Evolutionary conservation across 352 stramenopile species (phyloP).

Genomic region (Globisporangium spinosum): DNA sequence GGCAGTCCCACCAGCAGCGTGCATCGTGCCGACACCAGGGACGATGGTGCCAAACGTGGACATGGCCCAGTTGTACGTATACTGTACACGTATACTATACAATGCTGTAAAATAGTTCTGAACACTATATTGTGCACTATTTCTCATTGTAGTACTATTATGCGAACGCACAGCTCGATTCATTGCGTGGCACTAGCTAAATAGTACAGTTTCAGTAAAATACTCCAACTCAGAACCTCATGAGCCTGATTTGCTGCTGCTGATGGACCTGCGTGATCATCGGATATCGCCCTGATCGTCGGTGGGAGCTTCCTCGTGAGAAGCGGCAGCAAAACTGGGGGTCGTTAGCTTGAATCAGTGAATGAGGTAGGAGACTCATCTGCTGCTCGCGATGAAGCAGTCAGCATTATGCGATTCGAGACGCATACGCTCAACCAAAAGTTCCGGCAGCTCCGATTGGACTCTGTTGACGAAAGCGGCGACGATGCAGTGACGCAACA

Average conservation of each 20-base stretch:
- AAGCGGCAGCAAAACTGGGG: neutral
- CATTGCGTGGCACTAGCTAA: too few relatives aligned
- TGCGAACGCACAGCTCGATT: too few relatives aligned
- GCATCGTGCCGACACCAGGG: conserved; percentile 22
- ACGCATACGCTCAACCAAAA: neutral
- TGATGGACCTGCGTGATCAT: neutral
- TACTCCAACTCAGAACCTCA: too few relatives aligned
- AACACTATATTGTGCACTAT: too few relatives aligned
- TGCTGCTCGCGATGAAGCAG: neutral
- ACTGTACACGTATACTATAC: too few relatives aligned
- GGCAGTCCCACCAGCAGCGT: conserved; percentile 19
- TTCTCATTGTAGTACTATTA: too few relatives aligned
- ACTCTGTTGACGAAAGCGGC: neutral
- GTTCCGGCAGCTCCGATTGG: neutral
- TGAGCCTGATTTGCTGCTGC: neutral
- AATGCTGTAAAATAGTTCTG: too few relatives aligned
- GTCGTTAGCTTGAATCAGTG: neutral
- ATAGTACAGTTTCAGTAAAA: too few relatives aligned
- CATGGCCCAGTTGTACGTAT: conserved; percentile 11
- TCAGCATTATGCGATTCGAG: neutral
- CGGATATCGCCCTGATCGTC: neutral
- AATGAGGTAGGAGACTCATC: neutral
- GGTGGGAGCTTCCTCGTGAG: neutral
- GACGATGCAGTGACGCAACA: neutral
- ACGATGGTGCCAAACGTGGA: conserved; percentile 23